Base-by-base conservation (phyloP, 1,284 basidiomycete genomes). In the Apiotrichum porosum region DNA sequence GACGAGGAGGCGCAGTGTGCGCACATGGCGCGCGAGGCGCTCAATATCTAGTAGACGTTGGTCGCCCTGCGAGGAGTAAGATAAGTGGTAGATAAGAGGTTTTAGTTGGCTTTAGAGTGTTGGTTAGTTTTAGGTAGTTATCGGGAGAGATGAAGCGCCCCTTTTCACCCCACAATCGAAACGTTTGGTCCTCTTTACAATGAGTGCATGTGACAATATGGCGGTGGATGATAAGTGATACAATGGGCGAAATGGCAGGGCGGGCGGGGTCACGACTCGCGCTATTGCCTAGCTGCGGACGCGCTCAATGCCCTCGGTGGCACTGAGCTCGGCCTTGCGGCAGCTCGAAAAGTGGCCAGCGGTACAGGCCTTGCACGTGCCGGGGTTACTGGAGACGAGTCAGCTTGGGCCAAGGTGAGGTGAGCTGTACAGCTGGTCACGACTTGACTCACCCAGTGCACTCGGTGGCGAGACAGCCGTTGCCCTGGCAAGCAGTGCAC, bases 1-100 rank as follows among this genome's bases (percentile, higher is more conserved):
- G 77, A 78, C 54, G 77, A 79, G 61, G 77, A 79, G 63, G 67
- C 64, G 6, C 67, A 61, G 61, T 63, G 61, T 40, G 69, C 63
- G 1, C 57, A 56, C 13, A 45, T 69, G 49, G 66, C 69, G 1
- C 49, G 64, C 12, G 60, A 66, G 37, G 58, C 65, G 42, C 60
- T 71, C 44, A 60, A 50, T 0, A 58, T 71, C 33, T 71, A 47
- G 51, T 15, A 23, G 28, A 21, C 9, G 24, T 19, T 31, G 1
- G 12, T 31, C 21, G 18, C 15, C n/a, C n/a, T n/a, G n/a, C n/a
- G n/a, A n/a, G n/a, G n/a, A n/a, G n/a, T n/a, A n/a, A n/a, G n/a
- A n/a, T n/a, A n/a, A n/a, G n/a, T n/a, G n/a, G n/a, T n/a, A n/a
- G n/a, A n/a, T n/a, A n/a, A n/a, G n/a, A n/a, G n/a, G n/a, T n/a